Evolutionary conservation across 2,329 filamentous ascomycete species (phyloP).

Genomic region (Fusarium incarnatum): DNA sequence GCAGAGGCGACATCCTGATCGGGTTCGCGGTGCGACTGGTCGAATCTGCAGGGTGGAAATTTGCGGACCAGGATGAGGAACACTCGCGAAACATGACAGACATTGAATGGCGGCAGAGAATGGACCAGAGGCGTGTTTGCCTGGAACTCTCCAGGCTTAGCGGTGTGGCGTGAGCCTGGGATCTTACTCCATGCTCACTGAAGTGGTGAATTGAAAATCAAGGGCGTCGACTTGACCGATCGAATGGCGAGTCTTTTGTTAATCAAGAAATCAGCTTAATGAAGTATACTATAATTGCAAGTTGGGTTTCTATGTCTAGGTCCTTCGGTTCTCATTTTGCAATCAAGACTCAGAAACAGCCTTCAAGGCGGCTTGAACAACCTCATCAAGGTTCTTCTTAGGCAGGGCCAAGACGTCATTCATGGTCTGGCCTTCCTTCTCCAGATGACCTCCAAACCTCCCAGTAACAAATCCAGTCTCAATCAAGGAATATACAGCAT

Average conservation of each 20-base stretch:
- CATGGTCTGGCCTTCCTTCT: conserved; percentile 11
- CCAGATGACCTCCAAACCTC: background rate
- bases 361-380: background rate
- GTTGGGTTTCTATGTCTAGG: background rate
- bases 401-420: background rate
- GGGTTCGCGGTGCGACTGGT: too few relatives aligned
- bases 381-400: background rate
- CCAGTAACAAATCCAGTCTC: conserved; percentile 15
- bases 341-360: background rate
- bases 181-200: background rate
- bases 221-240: background rate
- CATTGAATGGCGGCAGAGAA: too few relatives aligned
- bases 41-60: too few relatives aligned
- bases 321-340: rapidly evolving
- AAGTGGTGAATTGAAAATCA: background rate
- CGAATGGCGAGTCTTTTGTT: background rate
- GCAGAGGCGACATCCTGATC: too few relatives aligned
- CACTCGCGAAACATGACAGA: too few relatives aligned
- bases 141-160: background rate
- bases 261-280: background rate
- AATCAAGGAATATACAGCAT: background rate
- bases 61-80: too few relatives aligned
- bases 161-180: background rate
- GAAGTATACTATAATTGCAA: background rate
- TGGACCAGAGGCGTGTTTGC: too few relatives aligned